Evolutionary conservation across 345 rosid species (phyloP).

Genomic region (Draba incana): DNA sequence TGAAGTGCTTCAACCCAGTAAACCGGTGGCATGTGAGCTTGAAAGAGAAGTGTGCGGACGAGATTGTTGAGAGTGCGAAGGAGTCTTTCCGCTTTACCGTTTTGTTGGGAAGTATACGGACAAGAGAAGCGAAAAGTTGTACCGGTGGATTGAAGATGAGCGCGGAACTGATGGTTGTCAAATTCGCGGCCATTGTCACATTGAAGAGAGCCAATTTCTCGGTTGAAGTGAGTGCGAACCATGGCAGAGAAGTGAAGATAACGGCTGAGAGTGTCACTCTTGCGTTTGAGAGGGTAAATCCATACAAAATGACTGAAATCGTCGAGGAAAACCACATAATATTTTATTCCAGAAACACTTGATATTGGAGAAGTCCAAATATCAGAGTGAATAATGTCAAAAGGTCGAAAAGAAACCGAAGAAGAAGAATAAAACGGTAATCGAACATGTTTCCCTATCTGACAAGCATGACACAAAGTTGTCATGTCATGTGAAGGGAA

Average conservation of each 20-base stretch:
- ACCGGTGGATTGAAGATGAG: too few species aligned
- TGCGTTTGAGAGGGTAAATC: background rate
- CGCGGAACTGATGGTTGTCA: background rate
- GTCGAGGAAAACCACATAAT: background rate
- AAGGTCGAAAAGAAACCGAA: background rate
- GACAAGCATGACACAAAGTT: background rate
- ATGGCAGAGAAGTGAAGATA: background rate
- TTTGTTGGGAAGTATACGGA: background rate
- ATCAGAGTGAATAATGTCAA: background rate
- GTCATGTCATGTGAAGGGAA: background rate
- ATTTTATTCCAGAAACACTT: background rate
- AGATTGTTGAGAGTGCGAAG: background rate
- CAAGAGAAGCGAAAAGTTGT: background rate
- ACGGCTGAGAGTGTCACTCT: background rate
- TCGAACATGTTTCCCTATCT: background rate
- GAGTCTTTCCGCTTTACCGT: background rate
- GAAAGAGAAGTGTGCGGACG: background rate
- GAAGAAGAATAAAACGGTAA: background rate
- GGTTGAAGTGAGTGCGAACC: background rate
- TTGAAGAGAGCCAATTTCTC: background rate
- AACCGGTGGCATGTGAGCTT: background rate
- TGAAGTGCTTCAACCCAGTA: slow-evolving; percentile 5
- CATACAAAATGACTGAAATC: background rate
- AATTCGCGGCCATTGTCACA: background rate
- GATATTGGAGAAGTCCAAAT: background rate